Evolutionary conservation across 108 stramenopile species (phyloP), one percentile per base, ranked within the genome.

Genomic region (Nitzschia putrida): DNA sequence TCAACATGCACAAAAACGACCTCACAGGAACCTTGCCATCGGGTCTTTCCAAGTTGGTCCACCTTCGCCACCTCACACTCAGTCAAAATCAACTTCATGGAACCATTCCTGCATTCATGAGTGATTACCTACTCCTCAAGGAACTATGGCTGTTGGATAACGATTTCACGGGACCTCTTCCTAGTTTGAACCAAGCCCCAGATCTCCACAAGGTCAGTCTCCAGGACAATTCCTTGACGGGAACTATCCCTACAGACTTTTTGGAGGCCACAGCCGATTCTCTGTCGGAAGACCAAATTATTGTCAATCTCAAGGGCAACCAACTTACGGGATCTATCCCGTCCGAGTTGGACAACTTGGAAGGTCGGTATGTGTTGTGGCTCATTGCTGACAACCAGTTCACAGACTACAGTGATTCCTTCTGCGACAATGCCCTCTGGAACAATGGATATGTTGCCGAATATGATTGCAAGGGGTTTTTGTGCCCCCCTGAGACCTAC

Each of bases 401-500:
- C 39, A 65, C 66, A 26, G 29, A 25, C 12, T 29, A 78, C 42
- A 9, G 26, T 18, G 57, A 39, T 20, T 41, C 8, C 23, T 42
- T 82, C 16, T 82, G 81, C 25, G 66, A 75, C 53, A 76, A 71
- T 22, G 18, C 13, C 2, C 34, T 52, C 37, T 82, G 81, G 81
- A 73, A 72, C 57, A 39, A 69, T 39, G 83, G 83, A 26, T 42
- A 72, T 23, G 68, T 87, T 18, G 65, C 60, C 39, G 57, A 59
- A 8, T 85, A 82, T 55, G 74, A 72, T 8, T 90, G 89, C 42
- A 69, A 80, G 63, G 86, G 82, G 8, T 83, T 90, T 29, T 44
- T 88, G 38, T 90, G 89, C 57, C 86, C 80, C 5, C 66, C 69
- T 21, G 85, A 85, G 14, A 75, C 71, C 14, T 90, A 72, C 66